These are phyloP conservation scores for Handroanthus guayacan DNA, from an alignment of 257 asterid genomes.

Conservation along the genomic window DNA sequence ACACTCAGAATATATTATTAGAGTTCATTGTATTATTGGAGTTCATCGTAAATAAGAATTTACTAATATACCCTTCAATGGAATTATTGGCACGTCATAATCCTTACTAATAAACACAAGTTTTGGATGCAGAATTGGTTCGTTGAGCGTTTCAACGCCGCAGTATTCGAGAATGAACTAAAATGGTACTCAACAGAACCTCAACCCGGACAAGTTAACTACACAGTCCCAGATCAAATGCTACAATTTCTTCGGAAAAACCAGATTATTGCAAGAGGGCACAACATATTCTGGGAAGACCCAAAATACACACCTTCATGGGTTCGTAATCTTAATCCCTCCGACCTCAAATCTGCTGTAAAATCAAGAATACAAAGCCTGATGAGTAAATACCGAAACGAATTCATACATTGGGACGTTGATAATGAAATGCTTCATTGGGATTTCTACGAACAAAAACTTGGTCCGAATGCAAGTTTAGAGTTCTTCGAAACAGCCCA, in stretches of 20 bases:
- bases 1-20: too few species aligned
- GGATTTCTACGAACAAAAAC: slow-evolving; percentile 56
- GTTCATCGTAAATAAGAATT: too few species aligned
- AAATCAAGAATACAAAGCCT: slow-evolving; percentile 55
- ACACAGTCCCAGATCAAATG: slow-evolving; percentile 62
- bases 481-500: slow-evolving; percentile 52
- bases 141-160: slow-evolving; percentile 64
- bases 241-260: slow-evolving; percentile 49
- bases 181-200: slow-evolving; percentile 73
- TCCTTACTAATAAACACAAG: too few species aligned
- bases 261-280: slow-evolving; percentile 67
- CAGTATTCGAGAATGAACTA: slow-evolving; percentile 74
- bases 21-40: too few species aligned
- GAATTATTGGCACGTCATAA: too few species aligned
- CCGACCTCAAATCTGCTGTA: slow-evolving; percentile 50
- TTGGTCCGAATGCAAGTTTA: slow-evolving; percentile 58
- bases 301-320: slow-evolving; percentile 51
- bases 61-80: too few species aligned
- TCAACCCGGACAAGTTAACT: slow-evolving; percentile 56
- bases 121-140: slow-evolving; percentile 56
- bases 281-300: slow-evolving; percentile 72
- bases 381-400: slow-evolving; percentile 54
- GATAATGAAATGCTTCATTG: slow-evolving; percentile 73
- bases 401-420: slow-evolving; percentile 79
- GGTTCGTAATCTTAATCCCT: slow-evolving; percentile 51